These are phyloP conservation scores for Lasiosphaeria miniovina DNA, from an alignment of 495 filamentous ascomycete species.

Conservation along the genomic window DNA sequence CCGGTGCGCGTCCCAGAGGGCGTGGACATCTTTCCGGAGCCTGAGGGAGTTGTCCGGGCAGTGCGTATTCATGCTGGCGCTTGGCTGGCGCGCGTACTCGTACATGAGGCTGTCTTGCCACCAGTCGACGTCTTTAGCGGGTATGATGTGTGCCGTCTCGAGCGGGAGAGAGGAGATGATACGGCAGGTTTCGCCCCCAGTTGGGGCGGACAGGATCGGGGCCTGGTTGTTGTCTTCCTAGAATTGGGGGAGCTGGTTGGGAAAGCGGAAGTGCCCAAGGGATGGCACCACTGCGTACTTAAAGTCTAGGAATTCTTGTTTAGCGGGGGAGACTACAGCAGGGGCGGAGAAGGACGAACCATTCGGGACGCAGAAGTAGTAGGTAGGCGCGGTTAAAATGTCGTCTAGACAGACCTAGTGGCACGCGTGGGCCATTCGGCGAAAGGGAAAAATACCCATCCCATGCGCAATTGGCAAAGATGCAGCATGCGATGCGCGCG, in stretches of 20 bases:
- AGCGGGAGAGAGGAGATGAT: constrained; percentile 1
- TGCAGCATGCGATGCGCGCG: constrained; percentile 3
- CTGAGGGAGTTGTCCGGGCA: constrained; percentile 2
- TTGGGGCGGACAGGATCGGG: background rate
- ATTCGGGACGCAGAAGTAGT: constrained; percentile 6
- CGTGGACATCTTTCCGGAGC: constrained; percentile 6
- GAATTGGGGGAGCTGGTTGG: background rate
- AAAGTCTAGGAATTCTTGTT: background rate
- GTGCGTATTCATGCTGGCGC: background rate
- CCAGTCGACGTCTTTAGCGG: background rate
- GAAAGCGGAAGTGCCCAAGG: background rate
- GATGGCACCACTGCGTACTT: constrained; percentile 8
- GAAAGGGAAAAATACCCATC: constrained; percentile 4
- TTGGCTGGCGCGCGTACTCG: background rate
- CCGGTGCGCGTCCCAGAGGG: constrained; percentile 4
- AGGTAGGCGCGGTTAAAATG: background rate
- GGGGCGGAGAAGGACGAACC: background rate
- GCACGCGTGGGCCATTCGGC: background rate
- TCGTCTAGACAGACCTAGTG: background rate
- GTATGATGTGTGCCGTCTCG: constrained; percentile 2
- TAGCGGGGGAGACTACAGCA: background rate
- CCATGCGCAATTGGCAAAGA: constrained; percentile 5
- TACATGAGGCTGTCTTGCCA: constrained; percentile 5
- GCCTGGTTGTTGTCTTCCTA: background rate
- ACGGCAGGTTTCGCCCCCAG: background rate